A percentile compares a stretch with the other conserved stretches of the same genome.
These are phyloP conservation scores for Xylaria sp. DNA, from an alignment of 2,329 filamentous ascomycete genomes.

Conservation along the genomic window DNA sequence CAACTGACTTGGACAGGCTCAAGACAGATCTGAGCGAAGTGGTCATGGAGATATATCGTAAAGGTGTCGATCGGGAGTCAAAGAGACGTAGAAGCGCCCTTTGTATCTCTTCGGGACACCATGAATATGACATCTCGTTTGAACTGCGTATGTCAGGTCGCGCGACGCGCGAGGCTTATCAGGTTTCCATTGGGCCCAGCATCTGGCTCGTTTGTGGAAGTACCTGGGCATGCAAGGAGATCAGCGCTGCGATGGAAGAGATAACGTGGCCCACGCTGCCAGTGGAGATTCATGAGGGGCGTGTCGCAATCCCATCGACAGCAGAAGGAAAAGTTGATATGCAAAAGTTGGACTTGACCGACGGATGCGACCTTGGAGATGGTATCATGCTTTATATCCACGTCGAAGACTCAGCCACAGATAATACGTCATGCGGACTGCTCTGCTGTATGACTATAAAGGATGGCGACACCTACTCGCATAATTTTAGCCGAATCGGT, in stretches of 20 bases:
- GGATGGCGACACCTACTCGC: constrained; percentile 27
- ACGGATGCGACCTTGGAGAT: constrained; percentile 26
- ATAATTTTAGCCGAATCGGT: constrained; percentile 32
- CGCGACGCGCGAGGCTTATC: constrained; percentile 14
- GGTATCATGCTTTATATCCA: constrained; percentile 26
- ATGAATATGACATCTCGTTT: constrained; percentile 30
- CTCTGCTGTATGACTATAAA: constrained; percentile 28
- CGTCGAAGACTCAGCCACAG: constrained; percentile 13
- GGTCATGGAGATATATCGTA: constrained; percentile 30
- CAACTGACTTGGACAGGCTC: constrained; percentile 21
- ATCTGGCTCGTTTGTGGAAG: constrained; percentile 32
- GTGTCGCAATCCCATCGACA: constrained; percentile 19
- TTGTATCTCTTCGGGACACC: neutral
- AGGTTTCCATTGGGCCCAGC: constrained; percentile 18
- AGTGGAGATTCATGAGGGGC: constrained; percentile 27
- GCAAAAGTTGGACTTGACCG: constrained; percentile 19
- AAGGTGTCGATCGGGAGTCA: constrained; percentile 29
- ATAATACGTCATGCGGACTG: constrained; percentile 20
- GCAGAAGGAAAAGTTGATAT: constrained; percentile 26
- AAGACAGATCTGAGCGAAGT: constrained; percentile 29
- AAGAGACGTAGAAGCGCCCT: constrained; percentile 6
- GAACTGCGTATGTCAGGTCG: constrained; percentile 33
- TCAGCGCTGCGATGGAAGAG: constrained; percentile 22
- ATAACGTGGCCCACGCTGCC: constrained; percentile 31
- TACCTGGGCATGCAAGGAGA: constrained; percentile 31